Conservation (phyloP, 2,329 filamentous ascomycete genomes). For the Trichoderma lentiforme region DNA sequence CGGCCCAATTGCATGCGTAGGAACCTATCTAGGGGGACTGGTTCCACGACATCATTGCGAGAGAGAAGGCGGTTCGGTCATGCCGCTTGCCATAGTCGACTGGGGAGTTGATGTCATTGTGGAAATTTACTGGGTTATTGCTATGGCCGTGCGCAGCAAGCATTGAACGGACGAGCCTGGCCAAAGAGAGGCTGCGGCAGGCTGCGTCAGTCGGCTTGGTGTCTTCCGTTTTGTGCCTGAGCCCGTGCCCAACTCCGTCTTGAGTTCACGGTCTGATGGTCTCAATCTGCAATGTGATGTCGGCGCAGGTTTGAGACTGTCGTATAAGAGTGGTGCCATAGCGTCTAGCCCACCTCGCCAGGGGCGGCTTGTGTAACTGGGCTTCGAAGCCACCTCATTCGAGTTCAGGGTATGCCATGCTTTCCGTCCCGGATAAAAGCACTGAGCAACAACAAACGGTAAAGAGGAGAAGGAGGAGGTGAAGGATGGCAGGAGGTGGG, state of each 20-base stretch:
- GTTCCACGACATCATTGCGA: constrained; percentile 15
- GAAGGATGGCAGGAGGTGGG: not conserved
- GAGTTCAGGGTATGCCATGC: not conserved
- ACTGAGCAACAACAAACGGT: constrained; percentile 2
- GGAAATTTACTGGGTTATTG: constrained; percentile 9
- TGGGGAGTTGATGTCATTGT: constrained; percentile 19
- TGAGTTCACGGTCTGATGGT: not conserved
- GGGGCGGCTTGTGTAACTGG: not conserved
- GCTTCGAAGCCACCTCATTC: not conserved
- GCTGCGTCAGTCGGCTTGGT: constrained; percentile 6
- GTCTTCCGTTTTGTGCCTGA: constrained; percentile 9
- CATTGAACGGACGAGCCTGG: constrained; percentile 7
- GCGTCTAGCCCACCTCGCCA: not conserved
- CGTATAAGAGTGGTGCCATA: constrained; percentile 5
- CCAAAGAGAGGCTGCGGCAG: not conserved
- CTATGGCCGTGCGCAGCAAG: constrained; percentile 3
- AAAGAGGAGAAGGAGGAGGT: not conserved
- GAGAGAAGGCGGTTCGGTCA: constrained; percentile 15
- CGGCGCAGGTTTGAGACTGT: not conserved
- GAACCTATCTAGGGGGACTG: not conserved
- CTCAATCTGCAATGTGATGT: constrained; percentile 4
- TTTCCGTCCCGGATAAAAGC: not conserved
- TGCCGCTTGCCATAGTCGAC: constrained; percentile 5
- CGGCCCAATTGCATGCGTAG: constrained; percentile 7
- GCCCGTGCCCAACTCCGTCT: constrained; percentile 9